These are phyloP conservation scores for Microsporum canis DNA, from an alignment of 2,329 filamentous ascomycete species.

Conservation along the genomic window DNA sequence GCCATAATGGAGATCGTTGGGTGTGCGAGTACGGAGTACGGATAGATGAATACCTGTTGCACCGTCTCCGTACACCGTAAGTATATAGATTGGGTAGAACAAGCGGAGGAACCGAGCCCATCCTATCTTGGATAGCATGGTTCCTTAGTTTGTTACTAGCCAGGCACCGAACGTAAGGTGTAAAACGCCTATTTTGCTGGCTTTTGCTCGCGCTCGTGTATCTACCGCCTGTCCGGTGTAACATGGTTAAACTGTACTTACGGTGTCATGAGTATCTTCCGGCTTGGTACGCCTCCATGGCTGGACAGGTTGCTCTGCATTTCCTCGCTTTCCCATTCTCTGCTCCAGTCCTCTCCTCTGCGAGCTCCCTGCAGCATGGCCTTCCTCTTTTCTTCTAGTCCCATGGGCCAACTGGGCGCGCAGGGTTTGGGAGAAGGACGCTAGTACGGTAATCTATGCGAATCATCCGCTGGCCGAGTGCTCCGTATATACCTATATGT, in stretches of 20 bases:
- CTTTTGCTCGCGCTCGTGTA: neutral
- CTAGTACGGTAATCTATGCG: neutral
- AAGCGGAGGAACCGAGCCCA: neutral
- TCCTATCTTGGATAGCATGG: neutral
- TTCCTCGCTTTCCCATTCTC: neutral
- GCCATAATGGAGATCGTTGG: conserved; percentile 1
- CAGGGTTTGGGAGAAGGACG: neutral
- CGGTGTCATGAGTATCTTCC: neutral
- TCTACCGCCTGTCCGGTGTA: neutral
- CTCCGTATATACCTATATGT: neutral
- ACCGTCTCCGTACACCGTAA: neutral
- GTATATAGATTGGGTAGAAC: neutral
- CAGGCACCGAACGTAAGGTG: neutral
- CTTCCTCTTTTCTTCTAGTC: neutral
- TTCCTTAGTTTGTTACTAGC: neutral
- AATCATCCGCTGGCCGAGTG: neutral
- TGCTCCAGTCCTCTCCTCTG: neutral
- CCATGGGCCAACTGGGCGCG: neutral
- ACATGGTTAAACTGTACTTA: neutral
- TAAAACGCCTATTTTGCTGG: neutral
- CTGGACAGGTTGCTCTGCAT: neutral
- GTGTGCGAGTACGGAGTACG: neutral
- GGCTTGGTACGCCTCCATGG: neutral
- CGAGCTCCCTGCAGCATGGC: neutral
- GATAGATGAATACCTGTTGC: neutral